Base-by-base conservation (phyloP, 805 yeast species). In the Teunomyces pallodes region DNA sequence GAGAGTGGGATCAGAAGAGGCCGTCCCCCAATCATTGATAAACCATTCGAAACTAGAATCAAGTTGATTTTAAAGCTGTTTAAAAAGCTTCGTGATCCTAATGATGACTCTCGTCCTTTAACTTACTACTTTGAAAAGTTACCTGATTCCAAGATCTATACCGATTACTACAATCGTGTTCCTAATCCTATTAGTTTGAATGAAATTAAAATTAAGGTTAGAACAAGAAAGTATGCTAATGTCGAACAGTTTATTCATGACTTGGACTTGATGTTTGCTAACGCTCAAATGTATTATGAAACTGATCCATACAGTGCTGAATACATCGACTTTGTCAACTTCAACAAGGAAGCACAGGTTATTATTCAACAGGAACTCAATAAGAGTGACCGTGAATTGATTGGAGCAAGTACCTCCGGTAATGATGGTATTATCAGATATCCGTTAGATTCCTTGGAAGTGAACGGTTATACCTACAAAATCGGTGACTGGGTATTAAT, bases 401-500 rank as follows among this genome's bases (percentile, higher is more conserved):
- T 82, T 55, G 63, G 64, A 6, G 64, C 66, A 24, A 65, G 66
- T 36, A 62, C 74, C 8, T 60, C 73, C 7, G 75, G 75, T 29
- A 64, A 66, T 51, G 85, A 79, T 53, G 76, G 79, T 9, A 65
- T 72, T 17, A 68, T 86, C 45, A 83, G 91, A 54, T 78, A 83
- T 54, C 96, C 96, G n/a, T 74, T 90, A 49, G 96, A 91, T 62
- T 79, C 81, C 45, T 78, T 89, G 36, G 84, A 82, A 45, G 80
- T 84, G 36, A 78, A 84, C 54, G 94, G 90, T 2, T 83, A 82
- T 54, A 73, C 75, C 4, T 94, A 87, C 69, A 79, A 79, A 53
- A 90, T 94, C 41, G 99, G 99, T 53, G 97, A 91, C 66, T 94
- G 98, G 98, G 89, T 92, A 12, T 80, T 91, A 53, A 76, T 94